These are phyloP conservation scores for Cylindricascospora bacillispora DNA, from an alignment of 1,139 yeast species.

Conservation along the genomic window DNA sequence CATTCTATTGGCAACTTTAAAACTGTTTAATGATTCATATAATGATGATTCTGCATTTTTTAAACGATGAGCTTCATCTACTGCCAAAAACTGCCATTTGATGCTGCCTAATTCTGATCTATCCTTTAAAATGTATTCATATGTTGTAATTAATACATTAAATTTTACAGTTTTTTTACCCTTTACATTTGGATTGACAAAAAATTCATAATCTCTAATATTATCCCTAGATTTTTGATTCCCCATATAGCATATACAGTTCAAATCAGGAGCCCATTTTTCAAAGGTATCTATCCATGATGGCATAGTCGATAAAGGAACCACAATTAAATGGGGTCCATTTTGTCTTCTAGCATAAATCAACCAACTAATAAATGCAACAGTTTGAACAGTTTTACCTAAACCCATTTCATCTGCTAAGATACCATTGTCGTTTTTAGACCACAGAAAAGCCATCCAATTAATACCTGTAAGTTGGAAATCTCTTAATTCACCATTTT, in stretches of 20 bases:
- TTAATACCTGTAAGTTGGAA: constrained; percentile 95
- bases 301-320: constrained; percentile 90
- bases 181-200: constrained; percentile 36
- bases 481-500: constrained; percentile 87
- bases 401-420: constrained; percentile 99
- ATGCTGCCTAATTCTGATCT: constrained; percentile 64
- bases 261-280: constrained; percentile 93
- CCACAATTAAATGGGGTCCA: constrained; percentile 94
- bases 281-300: constrained; percentile 99
- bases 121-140: constrained; percentile 90
- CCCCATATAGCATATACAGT: constrained; percentile 86
- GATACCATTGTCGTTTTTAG: constrained; percentile 93
- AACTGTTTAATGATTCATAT: constrained; percentile 74
- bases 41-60: constrained; percentile 90
- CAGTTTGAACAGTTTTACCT: constrained; percentile 97
- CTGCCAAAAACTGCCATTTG: constrained; percentile 94
- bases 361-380: constrained; percentile 86
- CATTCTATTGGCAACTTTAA: constrained; percentile 72
- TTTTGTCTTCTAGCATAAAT: constrained; percentile 88
- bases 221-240: constrained; percentile 75
- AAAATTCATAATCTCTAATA: constrained; percentile 79
- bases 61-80: constrained; percentile 95
- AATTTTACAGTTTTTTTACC: constrained; percentile 58
- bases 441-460: constrained; percentile 99
- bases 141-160: constrained; percentile 80